Conservation (phyloP, 2,329 filamentous ascomycete genomes). For the Neonectria neomacrospora region DNA sequence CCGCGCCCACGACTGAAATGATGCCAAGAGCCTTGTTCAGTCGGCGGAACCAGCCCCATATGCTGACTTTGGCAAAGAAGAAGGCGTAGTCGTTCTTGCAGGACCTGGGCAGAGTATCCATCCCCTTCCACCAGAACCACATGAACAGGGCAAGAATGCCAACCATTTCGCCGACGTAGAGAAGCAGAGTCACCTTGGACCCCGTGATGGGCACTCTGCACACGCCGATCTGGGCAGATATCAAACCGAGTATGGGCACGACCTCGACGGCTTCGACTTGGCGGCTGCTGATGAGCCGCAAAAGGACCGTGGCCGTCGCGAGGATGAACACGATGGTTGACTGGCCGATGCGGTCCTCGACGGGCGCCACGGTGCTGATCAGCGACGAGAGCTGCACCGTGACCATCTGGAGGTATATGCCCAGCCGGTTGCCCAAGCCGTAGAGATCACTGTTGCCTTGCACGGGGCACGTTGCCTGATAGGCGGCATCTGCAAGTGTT, state of each 20-base stretch:
- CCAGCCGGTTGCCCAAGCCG: constrained; percentile 15
- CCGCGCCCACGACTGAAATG: constrained; percentile 7
- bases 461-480: neutral
- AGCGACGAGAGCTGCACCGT: constrained; percentile 18
- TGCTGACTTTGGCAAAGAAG: constrained; percentile 22
- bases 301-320: neutral
- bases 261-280: constrained; percentile 9
- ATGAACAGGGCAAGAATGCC: constrained; percentile 11
- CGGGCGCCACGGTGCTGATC: constrained; percentile 3
- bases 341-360: constrained; percentile 13
- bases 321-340: constrained; percentile 16
- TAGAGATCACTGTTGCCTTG: constrained; percentile 13
- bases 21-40: constrained; percentile 16
- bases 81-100: constrained; percentile 15
- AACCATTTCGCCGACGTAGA: constrained; percentile 13
- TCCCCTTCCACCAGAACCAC: constrained; percentile 22
- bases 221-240: constrained; percentile 18
- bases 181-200: constrained; percentile 11
- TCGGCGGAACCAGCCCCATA: constrained; percentile 20
- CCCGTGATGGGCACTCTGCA: constrained; percentile 13
- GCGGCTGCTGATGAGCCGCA: neutral
- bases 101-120: constrained; percentile 8
- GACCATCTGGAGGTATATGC: constrained; percentile 21
- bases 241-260: constrained; percentile 12
- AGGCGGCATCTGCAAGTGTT: neutral